Conservation (phyloP, 441 rosid genomes). For the Populus tomentosa region DNA sequence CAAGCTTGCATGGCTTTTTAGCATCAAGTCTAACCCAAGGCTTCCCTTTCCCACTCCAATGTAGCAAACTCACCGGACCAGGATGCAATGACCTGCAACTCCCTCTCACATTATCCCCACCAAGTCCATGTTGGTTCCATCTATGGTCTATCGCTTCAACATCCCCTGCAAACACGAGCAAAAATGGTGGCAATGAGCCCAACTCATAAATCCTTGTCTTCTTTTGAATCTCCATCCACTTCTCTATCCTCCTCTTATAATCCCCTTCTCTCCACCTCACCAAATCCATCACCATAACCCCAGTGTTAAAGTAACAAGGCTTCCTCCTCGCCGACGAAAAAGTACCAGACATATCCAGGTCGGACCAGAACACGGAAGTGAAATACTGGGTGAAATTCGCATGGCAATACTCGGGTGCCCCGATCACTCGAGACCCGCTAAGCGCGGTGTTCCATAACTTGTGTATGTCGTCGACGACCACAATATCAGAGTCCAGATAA, state of each 20-base stretch:
- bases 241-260: conserved; percentile 61
- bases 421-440: conserved; percentile 59
- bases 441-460: conserved; percentile 66
- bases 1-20: conserved; percentile 66
- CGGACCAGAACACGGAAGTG: conserved; percentile 76
- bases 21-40: no score
- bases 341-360: conserved; percentile 47
- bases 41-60: conserved; percentile 98
- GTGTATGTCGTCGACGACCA: conserved; percentile 70
- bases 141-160: conserved; percentile 74
- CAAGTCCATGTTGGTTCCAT: conserved; percentile 97
- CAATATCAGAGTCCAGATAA: conserved; percentile 82
- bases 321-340: conserved; percentile 40
- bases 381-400: conserved; percentile 83
- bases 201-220: conserved; percentile 74
- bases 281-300: conserved; percentile 94
- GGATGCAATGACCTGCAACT: conserved; percentile 77
- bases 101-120: conserved; percentile 87
- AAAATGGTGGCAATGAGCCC: conserved; percentile 88
- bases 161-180: conserved; percentile 73
- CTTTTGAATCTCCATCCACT: conserved; percentile 85
- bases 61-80: conserved; percentile 84
- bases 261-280: conserved; percentile 74
- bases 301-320: conserved; percentile 88
- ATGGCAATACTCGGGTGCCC: conserved; percentile 88